A percentile compares a stretch with the other conserved stretches of the same genome.
Evolutionary conservation across 108 stramenopile species (phyloP).

Genomic region (Skeletonema menzelii): DNA sequence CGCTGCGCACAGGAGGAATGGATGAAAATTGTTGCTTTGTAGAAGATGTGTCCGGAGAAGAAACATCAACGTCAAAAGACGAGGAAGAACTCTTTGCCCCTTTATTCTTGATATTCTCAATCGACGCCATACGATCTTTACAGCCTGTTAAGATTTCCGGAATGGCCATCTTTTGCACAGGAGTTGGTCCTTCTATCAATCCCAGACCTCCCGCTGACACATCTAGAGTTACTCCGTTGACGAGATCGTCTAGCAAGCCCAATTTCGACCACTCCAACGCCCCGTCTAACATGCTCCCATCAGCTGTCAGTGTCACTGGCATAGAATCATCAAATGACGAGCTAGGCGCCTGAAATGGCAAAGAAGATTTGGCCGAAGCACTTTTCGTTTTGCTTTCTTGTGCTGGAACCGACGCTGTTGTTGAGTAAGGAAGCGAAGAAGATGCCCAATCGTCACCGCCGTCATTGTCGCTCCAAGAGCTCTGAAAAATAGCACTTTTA

Average conservation of each 20-base stretch:
- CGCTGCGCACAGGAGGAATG: conserved; percentile 18
- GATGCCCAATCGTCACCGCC: neutral
- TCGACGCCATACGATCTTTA: conserved; percentile 41
- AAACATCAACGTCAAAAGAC: conserved; percentile 15
- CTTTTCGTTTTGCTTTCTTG: neutral
- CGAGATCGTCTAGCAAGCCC: conserved; percentile 71
- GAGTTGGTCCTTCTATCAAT: conserved; percentile 61
- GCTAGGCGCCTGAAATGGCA: conserved; percentile 41
- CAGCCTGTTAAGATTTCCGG: conserved; percentile 62
- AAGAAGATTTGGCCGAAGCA: conserved; percentile 18
- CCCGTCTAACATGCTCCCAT: conserved; percentile 5
- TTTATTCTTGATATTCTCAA: conserved; percentile 12
- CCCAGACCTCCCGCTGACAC: conserved; percentile 16
- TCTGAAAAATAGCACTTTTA: neutral
- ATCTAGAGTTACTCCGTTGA: conserved; percentile 27
- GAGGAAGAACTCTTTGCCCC: neutral
- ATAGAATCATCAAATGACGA: conserved; percentile 46
- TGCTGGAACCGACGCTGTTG: neutral
- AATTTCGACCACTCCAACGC: conserved; percentile 58
- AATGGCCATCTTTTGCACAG: conserved; percentile 78
- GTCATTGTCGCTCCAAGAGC: neutral
- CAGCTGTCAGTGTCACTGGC: conserved; percentile 13
- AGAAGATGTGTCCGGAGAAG: neutral
- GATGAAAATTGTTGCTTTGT: neutral
- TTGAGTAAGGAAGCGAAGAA: neutral